Conservation (phyloP, 2,329 filamentous ascomycete species). For the Thermomyces lanuginosus region DNA sequence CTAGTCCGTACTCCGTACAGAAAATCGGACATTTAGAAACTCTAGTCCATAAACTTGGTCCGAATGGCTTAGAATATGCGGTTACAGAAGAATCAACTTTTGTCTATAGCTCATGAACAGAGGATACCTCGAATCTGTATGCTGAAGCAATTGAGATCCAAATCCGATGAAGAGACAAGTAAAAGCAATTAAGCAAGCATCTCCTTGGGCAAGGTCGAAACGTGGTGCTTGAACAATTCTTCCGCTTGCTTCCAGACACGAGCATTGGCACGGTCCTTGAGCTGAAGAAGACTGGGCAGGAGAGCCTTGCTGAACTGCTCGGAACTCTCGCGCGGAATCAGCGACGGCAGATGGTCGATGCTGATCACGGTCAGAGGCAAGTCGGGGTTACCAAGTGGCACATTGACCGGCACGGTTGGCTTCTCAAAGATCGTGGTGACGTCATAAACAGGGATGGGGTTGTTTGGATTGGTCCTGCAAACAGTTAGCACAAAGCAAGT, state of each 20-base stretch:
- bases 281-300: constrained; percentile 56
- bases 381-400: constrained; percentile 33
- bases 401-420: constrained; percentile 62
- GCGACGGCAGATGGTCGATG: constrained; percentile 70
- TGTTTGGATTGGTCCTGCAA: constrained; percentile 30
- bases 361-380: constrained; percentile 63
- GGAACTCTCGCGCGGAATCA: constrained; percentile 71
- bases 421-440: constrained; percentile 74
- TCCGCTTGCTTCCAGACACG: constrained; percentile 72
- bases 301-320: constrained; percentile 70
- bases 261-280: constrained; percentile 57
- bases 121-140: constrained; percentile 1
- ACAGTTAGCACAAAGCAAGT: neutral
- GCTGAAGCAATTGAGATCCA: neutral
- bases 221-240: constrained; percentile 71
- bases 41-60: too few species aligned
- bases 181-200: constrained; percentile 7
- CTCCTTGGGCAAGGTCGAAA: constrained; percentile 44
- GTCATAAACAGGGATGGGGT: constrained; percentile 55
- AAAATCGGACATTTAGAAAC: too few species aligned
- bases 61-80: too few species aligned
- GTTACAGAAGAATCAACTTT: too few species aligned
- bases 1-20: too few species aligned
- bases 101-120: too few species aligned
- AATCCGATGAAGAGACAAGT: neutral